These are phyloP conservation scores for Tephrocybe rancida DNA, from an alignment of 768 basidiomycete genomes.

Conservation along the genomic window DNA sequence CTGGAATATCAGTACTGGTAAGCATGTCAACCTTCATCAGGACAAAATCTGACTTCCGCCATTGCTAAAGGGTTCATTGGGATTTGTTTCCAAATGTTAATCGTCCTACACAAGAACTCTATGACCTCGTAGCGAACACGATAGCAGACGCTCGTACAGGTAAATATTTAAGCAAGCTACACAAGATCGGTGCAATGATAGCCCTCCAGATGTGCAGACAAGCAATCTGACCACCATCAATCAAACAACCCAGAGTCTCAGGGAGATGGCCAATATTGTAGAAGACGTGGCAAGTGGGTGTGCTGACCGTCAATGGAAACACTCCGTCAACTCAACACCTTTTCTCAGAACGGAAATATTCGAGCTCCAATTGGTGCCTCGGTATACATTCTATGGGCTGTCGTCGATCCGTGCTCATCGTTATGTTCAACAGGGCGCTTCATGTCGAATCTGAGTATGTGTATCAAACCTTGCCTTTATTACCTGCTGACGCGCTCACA, in stretches of 20 bases:
- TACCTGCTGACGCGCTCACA: neutral
- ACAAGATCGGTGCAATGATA: neutral
- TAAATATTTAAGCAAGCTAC: neutral
- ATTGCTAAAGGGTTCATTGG: constrained; percentile 3
- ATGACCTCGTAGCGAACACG: constrained; percentile 3
- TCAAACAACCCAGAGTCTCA: neutral
- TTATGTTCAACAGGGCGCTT: constrained; percentile 14
- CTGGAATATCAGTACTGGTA: constrained; percentile 8
- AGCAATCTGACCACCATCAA: constrained; percentile 6
- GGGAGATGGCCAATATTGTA: constrained; percentile 11
- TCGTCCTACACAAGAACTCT: neutral
- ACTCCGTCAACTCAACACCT: neutral
- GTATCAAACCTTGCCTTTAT: neutral
- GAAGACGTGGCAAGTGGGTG: constrained; percentile 3
- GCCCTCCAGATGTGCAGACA: constrained; percentile 4
- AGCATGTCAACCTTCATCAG: neutral
- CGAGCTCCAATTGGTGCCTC: constrained; percentile 4
- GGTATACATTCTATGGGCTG: neutral
- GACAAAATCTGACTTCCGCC: neutral
- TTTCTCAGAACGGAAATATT: neutral
- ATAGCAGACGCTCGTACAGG: constrained; percentile 11
- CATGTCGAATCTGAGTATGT: constrained; percentile 13
- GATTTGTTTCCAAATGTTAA: neutral
- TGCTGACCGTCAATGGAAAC: neutral
- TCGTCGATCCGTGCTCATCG: neutral